Evolutionary conservation across 257 asterid genomes (phyloP), one percentile per base, ranked within the genome.

Genomic region (Ophiorrhiza pumila): DNA sequence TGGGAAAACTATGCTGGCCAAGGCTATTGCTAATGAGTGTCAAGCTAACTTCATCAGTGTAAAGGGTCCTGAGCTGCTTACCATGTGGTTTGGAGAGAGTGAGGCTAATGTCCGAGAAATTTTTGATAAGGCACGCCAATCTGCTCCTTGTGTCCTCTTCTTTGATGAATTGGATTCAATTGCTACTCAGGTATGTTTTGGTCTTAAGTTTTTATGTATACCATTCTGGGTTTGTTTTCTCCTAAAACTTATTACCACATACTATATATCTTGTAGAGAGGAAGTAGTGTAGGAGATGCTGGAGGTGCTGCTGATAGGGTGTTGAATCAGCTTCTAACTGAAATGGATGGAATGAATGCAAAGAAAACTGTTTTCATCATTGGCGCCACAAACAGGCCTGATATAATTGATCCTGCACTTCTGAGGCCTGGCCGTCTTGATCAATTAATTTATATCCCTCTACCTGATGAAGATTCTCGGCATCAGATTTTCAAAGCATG

Each of bases 1-100:
- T 80, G 98, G 97, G 25, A 92, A 92, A 74, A 92, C 98, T 52
- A 63, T 92, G 70, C 85, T 92, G 35, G 98, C 98, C 61, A 92
- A 92, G 83, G 98, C 98, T 43, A 92, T 92, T 76, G 98, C 97
- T 18, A 92, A 87, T 22, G 98, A 92, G 80, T 92, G 98, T 31
- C 98, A 92, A 72, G 98, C 98, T 4, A 93, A 93, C 80, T 93
- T 93, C 47, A 93, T 93, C 65, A 93, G 98, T 66, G 74, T 92
- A 62, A 92, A 90, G 83, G 98, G 98, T 59, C 98, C 98, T 17
- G 98, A 92, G 75, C 62, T 90, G 83, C 93, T 92, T 46, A 92
- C 98, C 42, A 90, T 90, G 98, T 92, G 98, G 98, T 92, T 92
- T 60, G 98, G 98, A 71, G 98, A 93, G 84, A 92, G 98, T 56